Evolutionary conservation across 176 grass and related monocot genomes (phyloP), one percentile per base, ranked within the genome.

Genomic region (Echinochloa phyllopogon): DNA sequence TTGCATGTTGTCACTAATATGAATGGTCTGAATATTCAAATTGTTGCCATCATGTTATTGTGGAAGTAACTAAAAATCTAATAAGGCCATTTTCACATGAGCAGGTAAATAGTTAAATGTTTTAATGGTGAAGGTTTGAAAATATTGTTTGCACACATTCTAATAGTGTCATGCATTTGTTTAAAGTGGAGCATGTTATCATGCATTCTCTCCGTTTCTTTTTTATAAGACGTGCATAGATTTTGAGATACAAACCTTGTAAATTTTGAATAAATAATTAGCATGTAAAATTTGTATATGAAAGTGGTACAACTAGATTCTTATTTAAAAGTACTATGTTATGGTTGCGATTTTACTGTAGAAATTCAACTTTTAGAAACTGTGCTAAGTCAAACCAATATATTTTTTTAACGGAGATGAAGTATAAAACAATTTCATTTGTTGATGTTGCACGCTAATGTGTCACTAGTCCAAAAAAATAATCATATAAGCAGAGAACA

Each of bases 401-500:
- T 1, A 33, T 1, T 33, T 33, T 2, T 33, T 33, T 33, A 33
- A 33, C 29, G 29, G 29, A 33, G 29, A 33, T 33, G 29, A 33
- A 33, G 29, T 33, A 33, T 33, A 33, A 33, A 33, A 33, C 29
- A 33, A 33, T 53, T 10, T 53, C 37, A 13, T 23, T 65, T 57
- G 9, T 56, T 45, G 21, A 38, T 20, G 58, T 6, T 66, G 6
- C 29, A 33, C n/a, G 65, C 8, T 42, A 40, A 39, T 66, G 16
- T 55, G 52, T 53, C 23, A 43, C 9, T 65, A 79, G 57, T 86
- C 66, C 49, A 78, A 63, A 58, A 58, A 90, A 50, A 67, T 71
- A 90, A 90, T 90, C 83, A 90, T 90, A 50, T 79, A 86, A 57
- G 39, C 5, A 29, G 62, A 86, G 84, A 87, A 87, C 74, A 67